Evolutionary conservation across 2,329 filamentous ascomycete species (phyloP).

Genomic region (Fusarium concolor): DNA sequence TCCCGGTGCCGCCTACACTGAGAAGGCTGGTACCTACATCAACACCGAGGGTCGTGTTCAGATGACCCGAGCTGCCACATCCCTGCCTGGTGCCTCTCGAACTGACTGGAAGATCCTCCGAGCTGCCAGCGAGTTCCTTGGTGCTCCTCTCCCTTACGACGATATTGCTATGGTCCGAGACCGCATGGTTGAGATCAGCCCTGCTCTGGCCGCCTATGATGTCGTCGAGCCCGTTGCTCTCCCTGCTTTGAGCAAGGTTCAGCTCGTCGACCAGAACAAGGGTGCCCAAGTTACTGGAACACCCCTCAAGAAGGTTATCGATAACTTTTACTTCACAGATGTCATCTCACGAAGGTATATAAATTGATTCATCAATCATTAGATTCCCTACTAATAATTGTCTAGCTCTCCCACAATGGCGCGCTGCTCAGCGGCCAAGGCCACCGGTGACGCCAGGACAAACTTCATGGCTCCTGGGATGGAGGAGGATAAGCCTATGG

Average conservation of each 20-base stretch:
- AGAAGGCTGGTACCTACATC: conserved; percentile 95
- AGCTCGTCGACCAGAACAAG: conserved; percentile 97
- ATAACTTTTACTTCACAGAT: conserved; percentile 99
- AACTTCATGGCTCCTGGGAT: conserved; percentile 82
- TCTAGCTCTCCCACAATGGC: conserved; percentile 97
- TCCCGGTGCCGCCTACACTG: conserved; percentile 94
- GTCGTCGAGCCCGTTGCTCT: conserved; percentile 85
- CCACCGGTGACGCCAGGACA: conserved; percentile 79
- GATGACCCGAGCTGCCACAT: conserved; percentile 90
- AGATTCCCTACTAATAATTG: conserved; percentile 39
- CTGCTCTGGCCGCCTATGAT: conserved; percentile 89
- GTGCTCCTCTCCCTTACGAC: conserved; percentile 88
- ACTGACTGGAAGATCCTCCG: conserved; percentile 99
- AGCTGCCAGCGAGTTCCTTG: conserved; percentile 90
- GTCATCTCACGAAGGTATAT: conserved; percentile 92
- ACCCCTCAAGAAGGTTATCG: conserved; percentile 85
- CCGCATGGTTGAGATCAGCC: conserved; percentile 95
- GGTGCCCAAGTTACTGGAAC: conserved; percentile 77
- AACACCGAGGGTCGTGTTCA: conserved; percentile 98
- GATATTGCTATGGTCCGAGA: conserved; percentile 90
- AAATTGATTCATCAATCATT: conserved; percentile 9
- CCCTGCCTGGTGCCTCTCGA: conserved; percentile 86
- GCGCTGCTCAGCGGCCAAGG: conserved; percentile 93
- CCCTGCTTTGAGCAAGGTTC: conserved; percentile 84
- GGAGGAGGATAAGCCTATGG: conserved; percentile 71